Conservation (phyloP, 768 basidiomycete species). For the Lactifluus hygrophoroides region DNA sequence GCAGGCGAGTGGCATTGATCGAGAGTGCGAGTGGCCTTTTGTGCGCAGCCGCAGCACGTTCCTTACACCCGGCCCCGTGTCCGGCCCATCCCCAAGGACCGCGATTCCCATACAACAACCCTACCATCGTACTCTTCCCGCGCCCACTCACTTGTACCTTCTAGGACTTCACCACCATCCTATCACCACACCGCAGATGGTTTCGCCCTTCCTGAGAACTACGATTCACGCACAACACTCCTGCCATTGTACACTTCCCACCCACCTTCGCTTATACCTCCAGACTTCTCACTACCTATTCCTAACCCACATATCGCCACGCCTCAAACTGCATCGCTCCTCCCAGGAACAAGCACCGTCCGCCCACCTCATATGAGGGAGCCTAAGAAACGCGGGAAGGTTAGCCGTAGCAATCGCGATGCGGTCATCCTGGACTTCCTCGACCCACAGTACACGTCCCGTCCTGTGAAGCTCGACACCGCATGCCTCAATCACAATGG, state of each 20-base stretch:
- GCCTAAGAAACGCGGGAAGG: slow-evolving; percentile 25
- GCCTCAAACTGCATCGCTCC: slow-evolving; percentile 12
- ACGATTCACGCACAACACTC: slow-evolving; percentile 17
- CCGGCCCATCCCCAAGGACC: slow-evolving; percentile 7
- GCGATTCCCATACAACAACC: slow-evolving; percentile 22
- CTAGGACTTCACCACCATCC: slow-evolving; percentile 14
- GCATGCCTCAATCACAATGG: slow-evolving; percentile 28
- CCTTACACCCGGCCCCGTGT: slow-evolving; percentile 12
- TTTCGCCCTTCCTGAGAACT: slow-evolving; percentile 26
- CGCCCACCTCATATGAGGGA: slow-evolving; percentile 21
- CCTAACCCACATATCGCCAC: slow-evolving; percentile 22
- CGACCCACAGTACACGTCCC: slow-evolving; percentile 40
- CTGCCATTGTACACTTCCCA: slow-evolving; percentile 32
- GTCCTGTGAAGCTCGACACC: slow-evolving; percentile 6
- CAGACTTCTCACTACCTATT: slow-evolving; percentile 35
- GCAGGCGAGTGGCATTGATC: no score
- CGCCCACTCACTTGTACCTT: no score
- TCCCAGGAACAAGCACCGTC: neutral
- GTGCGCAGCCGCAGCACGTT: no score
- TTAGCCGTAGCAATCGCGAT: slow-evolving; percentile 20
- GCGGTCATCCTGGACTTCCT: slow-evolving; percentile 53
- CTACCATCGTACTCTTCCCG: no score
- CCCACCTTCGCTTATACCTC: slow-evolving; percentile 43
- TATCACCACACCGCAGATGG: no score
- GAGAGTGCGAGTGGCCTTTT: no score